Evolutionary conservation across 2,329 filamentous ascomycete genomes (phyloP).

Genomic region (Hypoxylon sp.): DNA sequence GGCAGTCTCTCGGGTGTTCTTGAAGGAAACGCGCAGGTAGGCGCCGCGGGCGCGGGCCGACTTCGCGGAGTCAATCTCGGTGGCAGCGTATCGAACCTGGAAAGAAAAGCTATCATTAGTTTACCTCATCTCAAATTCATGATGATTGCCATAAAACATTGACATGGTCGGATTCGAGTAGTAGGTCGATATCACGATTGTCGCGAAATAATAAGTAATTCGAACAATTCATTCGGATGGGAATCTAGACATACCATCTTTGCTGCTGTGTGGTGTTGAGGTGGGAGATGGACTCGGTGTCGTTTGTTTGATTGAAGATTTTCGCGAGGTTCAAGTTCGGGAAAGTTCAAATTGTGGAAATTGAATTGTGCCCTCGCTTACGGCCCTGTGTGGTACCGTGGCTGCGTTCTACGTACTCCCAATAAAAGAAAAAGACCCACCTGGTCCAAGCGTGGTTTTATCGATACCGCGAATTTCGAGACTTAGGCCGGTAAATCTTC

Average conservation of each 20-base stretch:
- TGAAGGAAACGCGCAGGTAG: conserved; percentile 99
- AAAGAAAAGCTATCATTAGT: conserved; percentile 45
- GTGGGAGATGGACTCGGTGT: conserved; percentile 69
- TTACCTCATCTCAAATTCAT: conserved; percentile 37
- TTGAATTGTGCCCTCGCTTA: conserved; percentile 64
- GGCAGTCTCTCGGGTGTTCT: conserved; percentile 99
- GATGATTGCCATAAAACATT: conserved; percentile 1
- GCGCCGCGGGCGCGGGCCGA: conserved; percentile 98
- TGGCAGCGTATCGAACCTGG: conserved; percentile 96
- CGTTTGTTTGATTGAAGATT: conserved; percentile 65
- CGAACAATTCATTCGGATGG: conserved; percentile 17
- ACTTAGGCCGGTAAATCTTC: conserved; percentile 32
- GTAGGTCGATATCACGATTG: conserved; percentile 17
- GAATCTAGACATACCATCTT: conserved; percentile 68
- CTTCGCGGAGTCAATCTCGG: conserved; percentile 88
- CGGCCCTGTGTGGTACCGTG: conserved; percentile 45
- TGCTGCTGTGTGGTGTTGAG: conserved; percentile 64
- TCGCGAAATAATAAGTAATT: conserved; percentile 26
- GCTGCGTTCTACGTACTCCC: conserved; percentile 46
- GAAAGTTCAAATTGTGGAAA: conserved; percentile 60
- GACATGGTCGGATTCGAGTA: conserved; percentile 6
- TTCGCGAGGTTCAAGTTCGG: conserved; percentile 58
- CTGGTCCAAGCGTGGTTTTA: conserved; percentile 22
- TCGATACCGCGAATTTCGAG: conserved; percentile 29
- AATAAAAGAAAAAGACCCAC: conserved; percentile 4